These are phyloP conservation scores for Bolboschoenus planiculmis DNA, from an alignment of 176 grass and related monocot species.

Conservation along the genomic window DNA sequence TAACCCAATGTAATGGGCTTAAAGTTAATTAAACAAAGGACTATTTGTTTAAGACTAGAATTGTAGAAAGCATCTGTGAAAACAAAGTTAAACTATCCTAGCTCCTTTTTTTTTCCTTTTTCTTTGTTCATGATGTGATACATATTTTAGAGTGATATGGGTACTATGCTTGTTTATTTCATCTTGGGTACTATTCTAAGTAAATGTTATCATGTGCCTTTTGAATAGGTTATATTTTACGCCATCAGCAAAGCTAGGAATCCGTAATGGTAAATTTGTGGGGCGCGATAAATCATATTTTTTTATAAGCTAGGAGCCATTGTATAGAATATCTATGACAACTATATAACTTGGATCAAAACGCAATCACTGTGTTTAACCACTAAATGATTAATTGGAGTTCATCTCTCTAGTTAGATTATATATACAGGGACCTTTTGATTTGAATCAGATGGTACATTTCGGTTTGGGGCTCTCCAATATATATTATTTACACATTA, in stretches of 20 bases:
- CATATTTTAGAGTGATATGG: background rate
- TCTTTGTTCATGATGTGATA: background rate
- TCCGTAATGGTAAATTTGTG: background rate
- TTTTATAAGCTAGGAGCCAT: background rate
- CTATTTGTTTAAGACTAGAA: slow-evolving; percentile 4
- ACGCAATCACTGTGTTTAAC: no score
- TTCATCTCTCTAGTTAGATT: background rate
- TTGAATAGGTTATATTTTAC: slow-evolving; percentile 16
- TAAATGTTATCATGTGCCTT: background rate
- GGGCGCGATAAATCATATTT: background rate
- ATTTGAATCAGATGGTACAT: background rate
- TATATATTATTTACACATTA: no score
- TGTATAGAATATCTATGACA: background rate
- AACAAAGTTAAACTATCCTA: slow-evolving; percentile 9
- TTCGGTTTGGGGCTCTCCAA: background rate
- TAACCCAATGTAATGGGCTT: background rate
- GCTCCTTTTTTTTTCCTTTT: background rate
- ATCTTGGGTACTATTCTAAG: background rate
- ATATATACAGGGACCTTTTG: background rate
- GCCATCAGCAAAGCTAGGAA: background rate
- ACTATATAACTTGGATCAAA: background rate
- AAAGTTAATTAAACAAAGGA: background rate
- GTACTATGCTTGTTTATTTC: background rate
- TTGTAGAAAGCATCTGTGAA: slow-evolving; percentile 8
- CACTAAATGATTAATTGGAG: background rate